These are phyloP conservation scores for Hortaea werneckii DNA, from an alignment of 2,329 filamentous ascomycete species.

Conservation along the genomic window DNA sequence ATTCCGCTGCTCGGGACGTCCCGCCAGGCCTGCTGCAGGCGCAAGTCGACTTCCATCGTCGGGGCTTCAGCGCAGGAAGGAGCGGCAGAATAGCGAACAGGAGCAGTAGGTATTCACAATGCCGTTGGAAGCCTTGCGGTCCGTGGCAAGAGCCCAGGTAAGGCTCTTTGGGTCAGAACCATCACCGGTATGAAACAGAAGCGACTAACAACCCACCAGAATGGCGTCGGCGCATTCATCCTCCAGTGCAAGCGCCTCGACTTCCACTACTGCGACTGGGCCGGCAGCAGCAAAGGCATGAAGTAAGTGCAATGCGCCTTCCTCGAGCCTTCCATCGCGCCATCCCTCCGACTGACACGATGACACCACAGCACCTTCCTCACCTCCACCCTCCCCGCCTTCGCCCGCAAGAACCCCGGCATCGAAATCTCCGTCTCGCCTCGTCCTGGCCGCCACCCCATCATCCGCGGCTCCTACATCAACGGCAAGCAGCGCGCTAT, in stretches of 20 bases:
- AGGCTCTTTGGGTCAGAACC: constrained; percentile 9
- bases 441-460: constrained; percentile 78
- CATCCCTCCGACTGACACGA: neutral
- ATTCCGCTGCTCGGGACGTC: too few relatives aligned
- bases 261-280: constrained; percentile 96
- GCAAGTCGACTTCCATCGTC: too few relatives aligned
- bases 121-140: constrained; percentile 41
- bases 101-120: constrained; percentile 20
- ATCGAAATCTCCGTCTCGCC: constrained; percentile 90
- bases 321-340: neutral
- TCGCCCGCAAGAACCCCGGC: constrained; percentile 72
- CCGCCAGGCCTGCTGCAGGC: too few relatives aligned
- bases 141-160: constrained; percentile 48
- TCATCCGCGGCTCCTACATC: constrained; percentile 84
- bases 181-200: too few relatives aligned
- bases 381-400: constrained; percentile 61
- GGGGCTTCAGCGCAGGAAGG: too few relatives aligned
- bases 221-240: constrained; percentile 93
- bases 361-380: constrained; percentile 59
- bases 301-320: constrained; percentile 46
- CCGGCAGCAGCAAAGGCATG: constrained; percentile 88
- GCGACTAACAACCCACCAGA: constrained; percentile 43
- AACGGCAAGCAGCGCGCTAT: constrained; percentile 79
- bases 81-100: neutral
- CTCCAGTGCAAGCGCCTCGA: constrained; percentile 93